Conservation (phyloP, 768 basidiomycete species). For the Amylocystis lapponica region DNA sequence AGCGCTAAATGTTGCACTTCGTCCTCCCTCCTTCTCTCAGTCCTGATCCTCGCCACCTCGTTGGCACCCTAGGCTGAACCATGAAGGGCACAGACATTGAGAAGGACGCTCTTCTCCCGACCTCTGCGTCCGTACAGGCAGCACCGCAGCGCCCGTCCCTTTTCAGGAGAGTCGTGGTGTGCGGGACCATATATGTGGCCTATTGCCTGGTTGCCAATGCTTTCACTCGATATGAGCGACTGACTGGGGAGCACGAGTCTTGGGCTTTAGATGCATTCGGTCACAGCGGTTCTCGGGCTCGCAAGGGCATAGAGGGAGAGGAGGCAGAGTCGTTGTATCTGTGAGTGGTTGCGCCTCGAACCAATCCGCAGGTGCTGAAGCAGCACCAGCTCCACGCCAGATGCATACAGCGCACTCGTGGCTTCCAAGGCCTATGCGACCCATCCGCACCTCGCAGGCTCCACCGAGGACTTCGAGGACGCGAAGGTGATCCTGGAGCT, state of each 20-base stretch:
- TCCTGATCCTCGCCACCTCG: not conserved
- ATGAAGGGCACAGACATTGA: slow-evolving; percentile 3
- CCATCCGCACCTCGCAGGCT: slow-evolving; percentile 59
- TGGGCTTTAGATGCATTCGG: slow-evolving; percentile 10
- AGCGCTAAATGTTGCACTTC: too few relatives aligned
- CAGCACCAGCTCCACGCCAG: slow-evolving; percentile 45
- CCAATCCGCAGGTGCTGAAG: not conserved
- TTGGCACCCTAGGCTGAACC: not conserved
- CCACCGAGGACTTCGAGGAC: slow-evolving; percentile 46
- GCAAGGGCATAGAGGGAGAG: not conserved
- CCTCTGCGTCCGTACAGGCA: not conserved
- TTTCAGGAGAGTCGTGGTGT: not conserved
- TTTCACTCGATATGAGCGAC: not conserved
- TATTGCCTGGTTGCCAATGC: not conserved
- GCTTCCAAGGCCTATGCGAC: slow-evolving; percentile 53
- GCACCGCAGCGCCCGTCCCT: not conserved
- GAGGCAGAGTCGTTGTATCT: slow-evolving; percentile 29
- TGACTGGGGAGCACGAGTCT: not conserved
- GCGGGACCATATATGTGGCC: not conserved
- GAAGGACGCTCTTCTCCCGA: not conserved
- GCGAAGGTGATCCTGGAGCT: slow-evolving; percentile 62
- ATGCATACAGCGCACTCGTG: slow-evolving; percentile 48
- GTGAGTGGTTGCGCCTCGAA: slow-evolving; percentile 18
- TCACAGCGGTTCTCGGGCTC: not conserved
- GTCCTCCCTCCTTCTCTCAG: too few relatives aligned